phyloP scores from a whole-genome alignment of 345 rosid genomes.

The Populus alba region DNA sequence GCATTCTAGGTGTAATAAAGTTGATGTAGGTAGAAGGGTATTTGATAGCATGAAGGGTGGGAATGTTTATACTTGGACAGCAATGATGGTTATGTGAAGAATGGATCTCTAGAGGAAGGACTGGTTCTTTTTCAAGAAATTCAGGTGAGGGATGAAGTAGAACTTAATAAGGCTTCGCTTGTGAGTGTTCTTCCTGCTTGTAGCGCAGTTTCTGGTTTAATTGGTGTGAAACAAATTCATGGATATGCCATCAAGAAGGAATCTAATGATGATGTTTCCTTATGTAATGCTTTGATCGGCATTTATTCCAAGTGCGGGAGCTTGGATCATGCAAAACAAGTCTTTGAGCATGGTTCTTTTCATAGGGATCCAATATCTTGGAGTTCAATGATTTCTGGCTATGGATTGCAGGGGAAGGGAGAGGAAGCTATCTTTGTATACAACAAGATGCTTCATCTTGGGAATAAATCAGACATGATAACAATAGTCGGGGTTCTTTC shows the following conservation, averaged over 20 bases:
- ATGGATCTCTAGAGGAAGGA: conserved; percentile 45
- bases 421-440: conserved; percentile 53
- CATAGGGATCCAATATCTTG: conserved; percentile 57
- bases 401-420: conserved; percentile 68
- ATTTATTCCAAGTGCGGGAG: conserved; percentile 62
- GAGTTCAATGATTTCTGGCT: conserved; percentile 69
- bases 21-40: conserved; percentile 31
- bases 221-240: conserved; percentile 58
- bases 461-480: conserved; percentile 51
- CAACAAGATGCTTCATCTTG: conserved; percentile 46
- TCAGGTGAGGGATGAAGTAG: conserved; percentile 42
- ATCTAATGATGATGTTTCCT: conserved; percentile 31
- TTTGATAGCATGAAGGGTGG: conserved; percentile 43
- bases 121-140: conserved; percentile 50
- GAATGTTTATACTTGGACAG: conserved; percentile 64
- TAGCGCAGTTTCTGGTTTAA: conserved; percentile 41
- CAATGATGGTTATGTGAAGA: conserved; percentile 55
- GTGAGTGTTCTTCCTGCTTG: conserved; percentile 62
- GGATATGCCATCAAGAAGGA: conserved; percentile 51
- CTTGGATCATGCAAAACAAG: conserved; percentile 46
- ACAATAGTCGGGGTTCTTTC: conserved; percentile 57
- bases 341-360: conserved; percentile 41
- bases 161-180: conserved; percentile 55
- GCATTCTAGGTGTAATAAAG: conserved; percentile 43
- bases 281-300: conserved; percentile 62